These are phyloP conservation scores for Flaveria ramosissima DNA, from an alignment of 129 eudicot genomes.

Conservation along the genomic window DNA sequence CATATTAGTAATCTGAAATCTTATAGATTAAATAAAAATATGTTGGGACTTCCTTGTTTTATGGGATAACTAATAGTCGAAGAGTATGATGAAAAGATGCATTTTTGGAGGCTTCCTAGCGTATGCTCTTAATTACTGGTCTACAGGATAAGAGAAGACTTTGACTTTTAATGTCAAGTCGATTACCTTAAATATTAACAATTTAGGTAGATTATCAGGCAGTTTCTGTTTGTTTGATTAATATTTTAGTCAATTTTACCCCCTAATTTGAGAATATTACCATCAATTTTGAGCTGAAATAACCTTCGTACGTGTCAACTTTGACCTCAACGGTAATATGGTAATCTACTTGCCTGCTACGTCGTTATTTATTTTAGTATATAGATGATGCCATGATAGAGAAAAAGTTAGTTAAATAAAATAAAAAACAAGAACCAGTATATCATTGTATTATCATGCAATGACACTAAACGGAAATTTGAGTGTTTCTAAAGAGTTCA, in stretches of 20 bases:
- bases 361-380: background rate
- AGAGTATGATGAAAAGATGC: background rate
- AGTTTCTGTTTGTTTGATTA: background rate
- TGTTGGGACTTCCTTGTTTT: background rate
- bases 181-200: background rate
- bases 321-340: background rate
- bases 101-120: slow-evolving; percentile 6
- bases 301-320: background rate
- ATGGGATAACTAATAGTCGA: background rate
- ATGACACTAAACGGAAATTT: background rate
- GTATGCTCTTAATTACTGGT: background rate
- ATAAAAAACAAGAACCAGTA: background rate
- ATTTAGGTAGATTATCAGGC: background rate
- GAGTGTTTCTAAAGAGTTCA: background rate
- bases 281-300: background rate
- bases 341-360: background rate
- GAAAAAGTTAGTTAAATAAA: background rate
- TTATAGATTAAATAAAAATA: background rate
- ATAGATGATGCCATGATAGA: background rate
- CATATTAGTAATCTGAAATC: background rate
- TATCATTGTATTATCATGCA: background rate
- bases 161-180: background rate
- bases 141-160: background rate
- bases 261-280: background rate
- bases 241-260: background rate